A percentile compares a stretch with the other conserved stretches of the same genome.
Evolutionary conservation across 257 asterid species (phyloP).

Genomic region (Schizonepeta tenuifolia): DNA sequence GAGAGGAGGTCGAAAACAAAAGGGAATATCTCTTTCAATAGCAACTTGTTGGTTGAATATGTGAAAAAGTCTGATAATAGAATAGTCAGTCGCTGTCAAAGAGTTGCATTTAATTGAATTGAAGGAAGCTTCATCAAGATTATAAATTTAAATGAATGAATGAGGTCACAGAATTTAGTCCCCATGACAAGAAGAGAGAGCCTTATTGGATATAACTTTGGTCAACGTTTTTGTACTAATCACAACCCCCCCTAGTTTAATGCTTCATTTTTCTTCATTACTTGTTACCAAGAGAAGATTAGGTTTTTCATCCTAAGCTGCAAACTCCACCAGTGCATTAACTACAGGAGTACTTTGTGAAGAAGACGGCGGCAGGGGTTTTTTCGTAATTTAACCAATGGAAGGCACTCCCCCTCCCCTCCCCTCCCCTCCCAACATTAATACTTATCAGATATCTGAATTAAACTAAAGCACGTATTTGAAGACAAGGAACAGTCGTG

Average conservation of each 20-base stretch:
- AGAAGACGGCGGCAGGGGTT: constrained; percentile 1
- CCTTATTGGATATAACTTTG: background rate
- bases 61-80: constrained; percentile 3
- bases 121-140: constrained; percentile 35
- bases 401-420: too few relatives aligned
- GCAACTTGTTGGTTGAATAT: constrained; percentile 26
- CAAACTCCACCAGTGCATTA: background rate
- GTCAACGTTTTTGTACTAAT: constrained; percentile 18
- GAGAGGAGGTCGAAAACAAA: constrained; percentile 22
- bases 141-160: constrained; percentile 1
- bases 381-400: background rate
- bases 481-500: background rate
- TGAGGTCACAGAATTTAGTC: background rate
- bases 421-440: background rate
- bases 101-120: constrained; percentile 7
- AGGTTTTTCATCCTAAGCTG: background rate
- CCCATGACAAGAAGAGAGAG: constrained; percentile 26
- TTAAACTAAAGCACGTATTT: background rate
- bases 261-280: background rate
- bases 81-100: constrained; percentile 31
- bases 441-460: background rate
- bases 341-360: background rate
- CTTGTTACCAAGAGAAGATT: background rate
- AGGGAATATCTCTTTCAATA: constrained; percentile 27
- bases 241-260: background rate